phyloP scores from a whole-genome alignment of 129 eudicot genomes.

The Saposhnikovia divaricata region DNA sequence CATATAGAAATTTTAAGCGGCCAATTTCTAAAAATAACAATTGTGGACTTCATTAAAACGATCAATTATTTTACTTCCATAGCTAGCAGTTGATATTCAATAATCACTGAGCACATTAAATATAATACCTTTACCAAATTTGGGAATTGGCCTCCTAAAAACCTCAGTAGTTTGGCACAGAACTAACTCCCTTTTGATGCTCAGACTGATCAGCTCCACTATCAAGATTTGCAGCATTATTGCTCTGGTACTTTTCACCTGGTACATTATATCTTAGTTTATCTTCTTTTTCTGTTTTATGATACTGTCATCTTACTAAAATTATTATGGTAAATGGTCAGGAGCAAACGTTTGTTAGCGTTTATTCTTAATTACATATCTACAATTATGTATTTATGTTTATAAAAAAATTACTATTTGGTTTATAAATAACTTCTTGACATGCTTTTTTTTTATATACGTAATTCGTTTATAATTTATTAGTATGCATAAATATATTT shows the following conservation, averaged over 20 bases:
- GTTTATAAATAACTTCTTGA: background rate
- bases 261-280: no score
- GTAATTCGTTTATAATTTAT: background rate
- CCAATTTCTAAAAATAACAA: background rate
- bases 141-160: conserved; percentile 22
- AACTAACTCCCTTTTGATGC: conserved; percentile 5
- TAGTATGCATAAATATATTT: background rate
- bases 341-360: no score
- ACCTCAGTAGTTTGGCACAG: background rate
- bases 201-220: conserved; percentile 10
- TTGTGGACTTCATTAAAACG: background rate
- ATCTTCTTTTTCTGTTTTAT: background rate
- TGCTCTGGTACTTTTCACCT: background rate
- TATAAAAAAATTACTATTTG: background rate
- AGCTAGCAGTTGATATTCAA: background rate
- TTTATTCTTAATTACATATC: background rate
- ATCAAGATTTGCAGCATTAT: background rate
- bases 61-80: background rate
- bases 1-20: background rate
- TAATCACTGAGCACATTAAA: no score
- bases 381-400: background rate
- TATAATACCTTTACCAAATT: conserved; percentile 17
- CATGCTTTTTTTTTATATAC: background rate
- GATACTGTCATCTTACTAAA: background rate
- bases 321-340: no score